Evolutionary conservation across 1,139 yeast genomes (phyloP), one percentile per base, ranked within the genome.

Genomic region (Geotrichum aggregatum): DNA sequence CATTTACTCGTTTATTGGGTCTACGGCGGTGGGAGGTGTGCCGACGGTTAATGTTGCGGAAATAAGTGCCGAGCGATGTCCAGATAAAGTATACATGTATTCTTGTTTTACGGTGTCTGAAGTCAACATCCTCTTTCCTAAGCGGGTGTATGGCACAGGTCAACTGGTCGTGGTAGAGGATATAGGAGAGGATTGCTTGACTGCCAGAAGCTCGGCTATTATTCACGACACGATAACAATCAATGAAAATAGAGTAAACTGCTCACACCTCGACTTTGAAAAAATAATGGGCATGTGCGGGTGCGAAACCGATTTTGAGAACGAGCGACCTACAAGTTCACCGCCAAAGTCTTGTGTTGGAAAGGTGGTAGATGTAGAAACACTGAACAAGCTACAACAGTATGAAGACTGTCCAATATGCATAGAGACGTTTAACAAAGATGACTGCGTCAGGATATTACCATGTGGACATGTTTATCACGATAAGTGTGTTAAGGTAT

Each of bases 391-490:
- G 36, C 14, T 33, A 6, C 24, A 18, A 18, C 24, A 41, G 44
- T 41, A 33, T 33, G 19, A 18, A 18, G 38, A 43, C 16, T 43
- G 47, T 33, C 19, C 47, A 3, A 33, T 43, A 10, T 43, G 47
- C 21, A 11, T 43, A 1, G 47, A 43, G 3, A n/a, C 28, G 13
- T 43, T 43, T 13, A 19, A 11, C 14, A 3, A 31, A 10, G 10
- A 16, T 8, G 47, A 43, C 28, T 6, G 16, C 3, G 47, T 43
- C 11, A 16, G 47, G 14, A n/a, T 33, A 7, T 16, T 43, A 14
- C 38, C 47, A 1, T 43, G 47, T 26, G 28, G 28, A 2, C 47
- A 43, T 43, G 47, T 43, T 11, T 43, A 43, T 39, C 47, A 43
- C 14, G 47, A 31, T 6, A 2, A 11, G 30, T 43, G 47, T 19